Base-by-base conservation (phyloP, 2,329 filamentous ascomycete genomes). In the Alternaria alternata region DNA sequence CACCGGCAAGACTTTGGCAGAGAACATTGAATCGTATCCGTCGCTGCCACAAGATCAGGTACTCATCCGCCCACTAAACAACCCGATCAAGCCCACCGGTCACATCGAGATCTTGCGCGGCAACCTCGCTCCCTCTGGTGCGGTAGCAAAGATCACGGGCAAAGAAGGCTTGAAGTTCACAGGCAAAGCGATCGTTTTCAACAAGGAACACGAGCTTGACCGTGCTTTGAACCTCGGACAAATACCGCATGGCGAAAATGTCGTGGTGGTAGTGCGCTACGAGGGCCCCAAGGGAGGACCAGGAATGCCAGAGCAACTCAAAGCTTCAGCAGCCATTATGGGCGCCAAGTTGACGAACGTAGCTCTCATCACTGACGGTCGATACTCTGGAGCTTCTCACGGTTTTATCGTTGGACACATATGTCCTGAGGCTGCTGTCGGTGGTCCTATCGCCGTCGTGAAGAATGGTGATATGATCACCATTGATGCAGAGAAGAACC, bases 351-450 rank as follows among this genome's bases (percentile, higher is more conserved):
- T 98, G 53, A 92, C 84, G 53, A 96, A 97, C 71, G 87, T 97
- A 8, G 94, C 94, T 0, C 86, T 98, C 14, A 92, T 98, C 49
- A 98, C 94, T 0, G 94, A 98, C 75, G 94, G 94, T 0, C 83
- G 94, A 46, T 98, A 97, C 78, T 91, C 87, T 47, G 94, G 94
- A 32, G 94, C 93, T 2, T 91, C 87, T 54, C 94, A 97, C 77
- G 93, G 93, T 0, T 97, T 97, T 78, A 95, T 97, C 72, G 92
- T 98, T 16, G 94, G 94, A 1, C 94, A 97, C 73, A 92, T 97
- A 14, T 91, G 91, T 3, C 94, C 94, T 3, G 94, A 98, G 79
- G 94, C 94, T 0, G 92, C 91, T 1, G 89, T 90, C 1, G 94
- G 94, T 16, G 94, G 94, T 0, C 94, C 94, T 0, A 93, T 98